Conservation (phyloP, 371 early-diverging fungal species). For the Capillidium heterosporum region DNA sequence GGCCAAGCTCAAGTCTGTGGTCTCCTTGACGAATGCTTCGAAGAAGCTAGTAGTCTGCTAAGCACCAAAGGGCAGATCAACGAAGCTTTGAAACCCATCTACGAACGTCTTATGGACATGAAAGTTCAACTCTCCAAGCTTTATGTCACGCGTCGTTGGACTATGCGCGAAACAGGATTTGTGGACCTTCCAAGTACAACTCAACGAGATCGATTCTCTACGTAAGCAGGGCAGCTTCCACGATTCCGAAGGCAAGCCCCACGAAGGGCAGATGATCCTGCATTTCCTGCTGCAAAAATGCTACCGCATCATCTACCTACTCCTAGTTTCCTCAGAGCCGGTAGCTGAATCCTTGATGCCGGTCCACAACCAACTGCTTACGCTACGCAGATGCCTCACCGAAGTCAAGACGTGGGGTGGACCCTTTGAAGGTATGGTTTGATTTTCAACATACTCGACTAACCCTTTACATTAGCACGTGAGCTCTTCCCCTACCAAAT, state of each 20-base stretch:
- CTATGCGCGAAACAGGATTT: slow-evolving; percentile 62
- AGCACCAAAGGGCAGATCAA: slow-evolving; percentile 55
- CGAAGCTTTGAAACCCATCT: slow-evolving; percentile 41
- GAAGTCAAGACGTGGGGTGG: slow-evolving; percentile 73
- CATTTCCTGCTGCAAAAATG: slow-evolving; percentile 72
- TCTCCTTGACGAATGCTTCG: slow-evolving; percentile 60
- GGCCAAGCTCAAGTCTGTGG: slow-evolving; percentile 76
- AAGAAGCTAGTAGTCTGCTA: slow-evolving; percentile 58
- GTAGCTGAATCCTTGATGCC: slow-evolving; percentile 73
- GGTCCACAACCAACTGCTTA: slow-evolving; percentile 64
- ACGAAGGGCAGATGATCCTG: slow-evolving; percentile 46
- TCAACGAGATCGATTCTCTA: slow-evolving; percentile 47
- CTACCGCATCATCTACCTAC: slow-evolving; percentile 68
- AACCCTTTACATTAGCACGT: slow-evolving; percentile 20
- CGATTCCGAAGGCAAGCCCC: slow-evolving; percentile 37
- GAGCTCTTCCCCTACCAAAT: slow-evolving; percentile 83
- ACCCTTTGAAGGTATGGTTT: slow-evolving; percentile 33
- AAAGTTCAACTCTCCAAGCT: slow-evolving; percentile 51
- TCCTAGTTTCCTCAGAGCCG: slow-evolving; percentile 62
- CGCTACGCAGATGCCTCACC: slow-evolving; percentile 58
- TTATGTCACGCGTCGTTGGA: slow-evolving; percentile 63
- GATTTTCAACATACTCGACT: neutral
- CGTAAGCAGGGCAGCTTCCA: slow-evolving; percentile 51
- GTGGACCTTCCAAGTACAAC: slow-evolving; percentile 59
- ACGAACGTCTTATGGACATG: slow-evolving; percentile 52